Base-by-base conservation (phyloP, 2,329 filamentous ascomycete genomes). In the Didymella pomorum region DNA sequence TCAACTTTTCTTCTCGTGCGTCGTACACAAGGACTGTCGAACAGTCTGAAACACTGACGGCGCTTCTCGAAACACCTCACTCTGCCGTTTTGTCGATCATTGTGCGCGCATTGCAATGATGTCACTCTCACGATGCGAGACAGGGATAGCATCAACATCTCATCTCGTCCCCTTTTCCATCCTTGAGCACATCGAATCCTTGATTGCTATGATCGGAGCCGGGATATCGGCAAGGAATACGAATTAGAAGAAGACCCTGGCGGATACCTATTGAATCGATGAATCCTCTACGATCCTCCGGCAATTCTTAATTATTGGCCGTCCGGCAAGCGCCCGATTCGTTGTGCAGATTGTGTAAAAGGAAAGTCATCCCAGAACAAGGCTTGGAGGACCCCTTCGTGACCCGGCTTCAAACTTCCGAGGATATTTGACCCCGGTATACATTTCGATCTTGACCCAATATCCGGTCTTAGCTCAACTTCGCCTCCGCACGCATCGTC, bases 191-290 rank as follows among this genome's bases (percentile, higher is more conserved):
- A 41, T 35, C 47, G 41, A 20, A 46, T 41, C 47, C 42, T 42
- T 33, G 47, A 26, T 20, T 33, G 2, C 26, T 46, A 33, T 54
- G 56, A 58, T 58, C 51, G 21, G 50, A 53, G 51, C 56, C 21
- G n/a, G 56, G 56, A 50, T 58, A 10, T 31, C 21, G 46, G 31
- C 45, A 54, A 51, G 50, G 20, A 54, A 58, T 14, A 58, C 20
- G 25, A 31, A n/a, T 33, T 11, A 29, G 16, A 21, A 44, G 33
- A 46, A 33, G 12, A 45, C 25, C 45, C 45, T 29, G 45, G 45
- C 41, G 45, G 12, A 29, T n/a, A 29, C 25, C 23, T 54, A 58
- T 54, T 54, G 45, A 54, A 54, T 58, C 56, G 56, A 54, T 54
- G 33, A 50, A 58, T 54, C 50, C 49, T 54, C 28, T 16, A 23